phyloP scores from a whole-genome alignment of 441 rosid genomes.

The Eruca vesicaria region DNA sequence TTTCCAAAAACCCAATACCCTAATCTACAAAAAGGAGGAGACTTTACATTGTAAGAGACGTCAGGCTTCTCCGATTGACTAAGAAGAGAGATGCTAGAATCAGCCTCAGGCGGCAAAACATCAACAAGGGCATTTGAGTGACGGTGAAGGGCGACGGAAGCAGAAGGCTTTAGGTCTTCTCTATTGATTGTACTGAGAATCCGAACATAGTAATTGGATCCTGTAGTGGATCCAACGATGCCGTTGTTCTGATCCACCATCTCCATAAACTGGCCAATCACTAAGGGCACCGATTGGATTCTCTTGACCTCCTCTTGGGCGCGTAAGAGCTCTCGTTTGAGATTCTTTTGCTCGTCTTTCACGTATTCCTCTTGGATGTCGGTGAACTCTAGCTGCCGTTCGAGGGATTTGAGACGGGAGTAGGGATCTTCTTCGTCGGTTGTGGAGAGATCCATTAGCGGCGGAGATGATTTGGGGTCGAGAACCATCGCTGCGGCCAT shows the following conservation, averaged over 20 bases:
- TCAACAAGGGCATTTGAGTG: conserved; percentile 97
- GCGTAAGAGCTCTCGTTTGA: conserved; percentile 86
- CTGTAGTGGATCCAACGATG: conserved; percentile 96
- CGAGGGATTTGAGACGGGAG: conserved; percentile 70
- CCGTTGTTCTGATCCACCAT: conserved; percentile 99
- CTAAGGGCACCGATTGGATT: conserved; percentile 95
- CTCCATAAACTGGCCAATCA: conserved; percentile 99
- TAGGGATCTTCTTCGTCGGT: conserved; percentile 85
- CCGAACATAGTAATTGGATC: conserved; percentile 91
- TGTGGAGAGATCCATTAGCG: conserved; percentile 16
- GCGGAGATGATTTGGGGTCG: conserved; percentile 48
- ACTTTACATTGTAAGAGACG: conserved; percentile 74
- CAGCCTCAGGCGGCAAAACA: conserved; percentile 97
- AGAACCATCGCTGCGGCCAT: conserved; percentile 59
- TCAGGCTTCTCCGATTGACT: conserved; percentile 99
- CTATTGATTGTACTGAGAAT: conserved; percentile 91
- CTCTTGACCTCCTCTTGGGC: conserved; percentile 99
- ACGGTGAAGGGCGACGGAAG: conserved; percentile 96
- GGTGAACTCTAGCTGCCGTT: conserved; percentile 84
- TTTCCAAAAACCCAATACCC: conserved; percentile 21
- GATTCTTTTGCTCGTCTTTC: conserved; percentile 95
- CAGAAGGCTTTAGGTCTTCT: conserved; percentile 91
- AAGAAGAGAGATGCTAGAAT: conserved; percentile 93
- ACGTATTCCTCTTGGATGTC: conserved; percentile 97
- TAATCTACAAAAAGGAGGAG: neutral